phyloP scores from a whole-genome alignment of 2,329 filamentous ascomycete species.

The Stagonosporopsis rhizophila region DNA sequence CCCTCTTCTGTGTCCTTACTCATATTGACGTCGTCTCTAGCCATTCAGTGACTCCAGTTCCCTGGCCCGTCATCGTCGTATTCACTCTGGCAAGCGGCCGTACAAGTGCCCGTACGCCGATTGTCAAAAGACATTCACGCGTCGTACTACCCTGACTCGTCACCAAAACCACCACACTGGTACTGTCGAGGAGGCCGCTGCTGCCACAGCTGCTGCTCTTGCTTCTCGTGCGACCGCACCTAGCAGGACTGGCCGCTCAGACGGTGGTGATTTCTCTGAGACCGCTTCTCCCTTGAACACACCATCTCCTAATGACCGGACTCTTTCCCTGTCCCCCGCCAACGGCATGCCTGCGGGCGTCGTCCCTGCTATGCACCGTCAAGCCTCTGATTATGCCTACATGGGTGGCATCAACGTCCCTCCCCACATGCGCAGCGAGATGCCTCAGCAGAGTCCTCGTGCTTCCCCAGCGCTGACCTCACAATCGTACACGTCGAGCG shows the following conservation, averaged over 20 bases:
- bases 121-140: conserved; percentile 98
- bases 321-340: conserved; percentile 79
- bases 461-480: conserved; percentile 69
- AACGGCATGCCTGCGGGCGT: conserved; percentile 71
- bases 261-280: conserved; percentile 74
- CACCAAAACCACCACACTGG: conserved; percentile 97
- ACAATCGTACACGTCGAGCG: conserved; percentile 67
- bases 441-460: conserved; percentile 73
- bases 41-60: conserved; percentile 97
- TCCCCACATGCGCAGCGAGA: conserved; percentile 78
- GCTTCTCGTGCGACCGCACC: conserved; percentile 61
- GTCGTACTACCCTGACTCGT: conserved; percentile 90
- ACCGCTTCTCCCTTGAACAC: conserved; percentile 79
- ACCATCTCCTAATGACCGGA: conserved; percentile 81
- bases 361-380: conserved; percentile 72
- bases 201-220: conserved; percentile 84
- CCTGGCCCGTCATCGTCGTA: conserved; percentile 88
- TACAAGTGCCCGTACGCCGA: conserved; percentile 98
- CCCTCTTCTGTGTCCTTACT: background rate
- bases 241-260: conserved; percentile 66
- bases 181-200: conserved; percentile 91
- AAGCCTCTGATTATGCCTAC: conserved; percentile 74
- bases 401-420: conserved; percentile 81
- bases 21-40: conserved; percentile 57
- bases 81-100: conserved; percentile 92